Conservation (phyloP, 2,329 filamentous ascomycete species). For the Penicillium sp. region DNA sequence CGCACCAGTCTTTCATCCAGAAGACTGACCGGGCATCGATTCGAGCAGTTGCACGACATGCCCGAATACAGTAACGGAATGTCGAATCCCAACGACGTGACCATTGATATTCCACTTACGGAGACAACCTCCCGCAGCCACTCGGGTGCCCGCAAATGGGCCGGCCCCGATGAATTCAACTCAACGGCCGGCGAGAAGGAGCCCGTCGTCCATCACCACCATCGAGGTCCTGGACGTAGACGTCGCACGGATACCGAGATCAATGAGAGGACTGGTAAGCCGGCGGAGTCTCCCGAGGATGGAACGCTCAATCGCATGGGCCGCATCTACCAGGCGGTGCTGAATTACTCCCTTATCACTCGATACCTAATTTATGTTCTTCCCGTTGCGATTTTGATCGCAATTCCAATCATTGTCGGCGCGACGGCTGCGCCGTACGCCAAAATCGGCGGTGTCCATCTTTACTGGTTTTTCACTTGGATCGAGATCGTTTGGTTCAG, state of each 20-base stretch:
- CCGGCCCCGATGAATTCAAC: constrained; percentile 26
- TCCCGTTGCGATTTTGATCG: constrained; percentile 56
- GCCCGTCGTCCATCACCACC: constrained; percentile 21
- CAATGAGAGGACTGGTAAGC: constrained; percentile 31
- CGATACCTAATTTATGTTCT: constrained; percentile 62
- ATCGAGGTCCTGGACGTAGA: constrained; percentile 31
- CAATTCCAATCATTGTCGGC: constrained; percentile 62
- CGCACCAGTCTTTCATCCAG: constrained; percentile 38
- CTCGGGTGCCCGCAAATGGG: constrained; percentile 43
- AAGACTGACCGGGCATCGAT: constrained; percentile 46
- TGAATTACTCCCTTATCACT: constrained; percentile 61
- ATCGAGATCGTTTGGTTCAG: constrained; percentile 62
- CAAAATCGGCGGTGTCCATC: constrained; percentile 53
- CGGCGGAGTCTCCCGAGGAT: constrained; percentile 46
- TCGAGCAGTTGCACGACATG: constrained; percentile 41
- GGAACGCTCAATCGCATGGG: constrained; percentile 58
- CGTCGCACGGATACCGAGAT: constrained; percentile 28
- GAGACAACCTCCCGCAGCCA: constrained; percentile 50
- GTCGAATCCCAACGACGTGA: constrained; percentile 49
- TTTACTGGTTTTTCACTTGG: constrained; percentile 63
- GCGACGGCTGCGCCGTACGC: constrained; percentile 48
- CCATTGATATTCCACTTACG: constrained; percentile 60
- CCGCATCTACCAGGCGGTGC: constrained; percentile 56
- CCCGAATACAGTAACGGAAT: constrained; percentile 39
- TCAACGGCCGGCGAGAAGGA: constrained; percentile 30